A percentile compares a stretch with the other conserved stretches of the same genome.
phyloP scores from a whole-genome alignment of 2,329 filamentous ascomycete genomes.

The Ascochyta viciae-villosae region DNA sequence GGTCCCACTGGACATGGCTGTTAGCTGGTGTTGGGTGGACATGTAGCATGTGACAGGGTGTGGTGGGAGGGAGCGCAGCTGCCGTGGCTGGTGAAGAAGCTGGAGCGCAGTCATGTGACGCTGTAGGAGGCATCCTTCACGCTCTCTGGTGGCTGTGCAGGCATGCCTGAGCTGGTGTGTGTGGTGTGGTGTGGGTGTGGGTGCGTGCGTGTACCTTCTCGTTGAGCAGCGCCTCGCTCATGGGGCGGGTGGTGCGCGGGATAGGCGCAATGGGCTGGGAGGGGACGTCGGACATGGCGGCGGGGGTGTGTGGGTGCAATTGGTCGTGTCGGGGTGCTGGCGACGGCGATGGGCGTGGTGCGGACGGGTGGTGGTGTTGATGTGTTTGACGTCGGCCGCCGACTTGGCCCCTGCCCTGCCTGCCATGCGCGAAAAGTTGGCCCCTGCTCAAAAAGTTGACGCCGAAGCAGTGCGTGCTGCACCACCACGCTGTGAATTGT shows the following conservation, averaged over 20 bases:
- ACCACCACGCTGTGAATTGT: conserved; percentile 24
- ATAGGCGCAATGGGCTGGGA: conserved; percentile 64
- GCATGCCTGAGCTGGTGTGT: neutral
- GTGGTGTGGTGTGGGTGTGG: too few relatives aligned
- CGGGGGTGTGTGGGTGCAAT: conserved; percentile 34
- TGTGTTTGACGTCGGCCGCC: conserved; percentile 32
- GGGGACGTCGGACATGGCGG: conserved; percentile 66
- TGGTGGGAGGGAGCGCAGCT: conserved; percentile 20
- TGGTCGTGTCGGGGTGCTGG: conserved; percentile 29
- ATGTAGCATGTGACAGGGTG: conserved; percentile 9
- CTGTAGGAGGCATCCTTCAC: neutral
- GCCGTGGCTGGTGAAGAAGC: conserved; percentile 5
- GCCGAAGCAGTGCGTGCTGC: conserved; percentile 26
- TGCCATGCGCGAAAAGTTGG: conserved; percentile 1
- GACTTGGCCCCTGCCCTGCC: conserved; percentile 26
- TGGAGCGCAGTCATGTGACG: neutral
- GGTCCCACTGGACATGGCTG: conserved; percentile 80
- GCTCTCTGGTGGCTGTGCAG: neutral
- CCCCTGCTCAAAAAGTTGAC: conserved; percentile 11
- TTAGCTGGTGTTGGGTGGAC: conserved; percentile 23
- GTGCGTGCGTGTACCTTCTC: conserved; percentile 77
- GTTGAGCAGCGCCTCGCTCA: conserved; percentile 97
- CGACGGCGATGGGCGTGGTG: conserved; percentile 21
- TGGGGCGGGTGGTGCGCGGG: conserved; percentile 75
- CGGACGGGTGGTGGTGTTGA: conserved; percentile 32